Percentiles rank a stretch among this genome's conserved stretches.
These are phyloP conservation scores for Crithidia bombi DNA, from an alignment of 208 protist genomes.

Conservation along the genomic window DNA sequence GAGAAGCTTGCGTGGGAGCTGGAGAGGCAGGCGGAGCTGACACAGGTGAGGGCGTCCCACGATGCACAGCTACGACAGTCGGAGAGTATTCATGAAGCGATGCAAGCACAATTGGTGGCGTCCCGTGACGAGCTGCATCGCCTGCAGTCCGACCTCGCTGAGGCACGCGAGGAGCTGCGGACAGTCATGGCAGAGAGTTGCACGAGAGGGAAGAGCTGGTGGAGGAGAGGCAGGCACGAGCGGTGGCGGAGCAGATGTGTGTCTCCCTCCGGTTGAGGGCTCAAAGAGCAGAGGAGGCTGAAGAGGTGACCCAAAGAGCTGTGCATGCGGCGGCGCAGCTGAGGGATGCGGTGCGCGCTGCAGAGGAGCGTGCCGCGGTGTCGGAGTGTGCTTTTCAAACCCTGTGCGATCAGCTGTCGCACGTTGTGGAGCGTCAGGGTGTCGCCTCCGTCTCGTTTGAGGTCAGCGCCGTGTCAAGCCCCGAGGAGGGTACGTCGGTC, in stretches of 20 bases:
- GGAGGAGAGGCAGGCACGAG: not conserved
- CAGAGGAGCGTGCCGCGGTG: slow-evolving; percentile 23
- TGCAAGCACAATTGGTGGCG: not conserved
- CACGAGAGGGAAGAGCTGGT: not conserved
- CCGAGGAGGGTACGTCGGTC: not conserved
- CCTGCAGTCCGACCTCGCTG: not conserved
- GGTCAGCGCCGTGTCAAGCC: slow-evolving; percentile 2
- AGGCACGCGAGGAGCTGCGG: slow-evolving; percentile 1
- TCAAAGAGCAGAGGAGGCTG: not conserved
- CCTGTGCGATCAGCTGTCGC: slow-evolving; percentile 17
- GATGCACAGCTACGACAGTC: not conserved
- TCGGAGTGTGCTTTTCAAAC: slow-evolving; percentile 26
- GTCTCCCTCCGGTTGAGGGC: slow-evolving; percentile 9
- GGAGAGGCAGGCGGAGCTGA: slow-evolving; percentile 8
- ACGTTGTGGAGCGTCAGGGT: not conserved
- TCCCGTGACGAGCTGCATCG: not conserved
- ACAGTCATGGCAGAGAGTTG: slow-evolving; percentile 4
- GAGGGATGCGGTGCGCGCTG: slow-evolving; percentile 2
- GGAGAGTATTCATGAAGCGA: not conserved
- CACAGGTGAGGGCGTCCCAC: slow-evolving; percentile 1
- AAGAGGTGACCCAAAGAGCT: not conserved
- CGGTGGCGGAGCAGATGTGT: slow-evolving; percentile 6
- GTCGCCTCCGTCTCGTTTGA: not conserved
- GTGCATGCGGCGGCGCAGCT: not conserved
- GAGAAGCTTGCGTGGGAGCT: slow-evolving; percentile 10